Percentiles rank a stretch among this genome's conserved stretches.
These are phyloP conservation scores for Penicillium cinerascens DNA, from an alignment of 495 filamentous ascomycete genomes.

Conservation along the genomic window DNA sequence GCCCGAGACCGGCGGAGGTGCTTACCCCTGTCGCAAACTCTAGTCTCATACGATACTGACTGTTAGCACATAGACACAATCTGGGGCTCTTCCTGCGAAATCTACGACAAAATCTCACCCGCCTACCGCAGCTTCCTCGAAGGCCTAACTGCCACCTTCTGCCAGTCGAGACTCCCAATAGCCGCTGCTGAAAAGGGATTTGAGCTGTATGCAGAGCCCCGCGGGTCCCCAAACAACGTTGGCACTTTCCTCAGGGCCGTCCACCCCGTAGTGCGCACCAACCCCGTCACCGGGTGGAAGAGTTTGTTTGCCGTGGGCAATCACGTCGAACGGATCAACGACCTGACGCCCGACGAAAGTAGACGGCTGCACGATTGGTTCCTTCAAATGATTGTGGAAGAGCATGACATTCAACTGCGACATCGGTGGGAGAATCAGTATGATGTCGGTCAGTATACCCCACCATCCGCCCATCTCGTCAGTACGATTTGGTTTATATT, in stretches of 20 bases:
- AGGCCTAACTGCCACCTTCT: constrained; percentile 57
- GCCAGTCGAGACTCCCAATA: constrained; percentile 47
- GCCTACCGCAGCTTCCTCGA: constrained; percentile 61
- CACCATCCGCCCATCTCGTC: background rate
- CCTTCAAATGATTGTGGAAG: constrained; percentile 57
- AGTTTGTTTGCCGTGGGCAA: constrained; percentile 60
- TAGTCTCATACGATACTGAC: background rate
- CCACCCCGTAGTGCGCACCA: constrained; percentile 70
- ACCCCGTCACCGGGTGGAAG: constrained; percentile 75
- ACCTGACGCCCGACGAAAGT: constrained; percentile 31
- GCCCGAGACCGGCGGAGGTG: constrained; percentile 59
- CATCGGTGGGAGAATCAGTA: constrained; percentile 54
- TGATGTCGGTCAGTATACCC: constrained; percentile 38
- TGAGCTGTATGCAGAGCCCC: constrained; percentile 44
- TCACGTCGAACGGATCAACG: constrained; percentile 61
- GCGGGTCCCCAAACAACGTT: constrained; percentile 61
- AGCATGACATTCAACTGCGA: constrained; percentile 70
- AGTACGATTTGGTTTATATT: background rate
- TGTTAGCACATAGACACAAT: constrained; percentile 37
- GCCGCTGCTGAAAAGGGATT: constrained; percentile 46
- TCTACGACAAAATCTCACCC: constrained; percentile 64
- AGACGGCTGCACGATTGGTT: constrained; percentile 24
- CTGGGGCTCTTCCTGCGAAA: constrained; percentile 33
- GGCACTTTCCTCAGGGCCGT: constrained; percentile 56
- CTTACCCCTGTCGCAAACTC: background rate